Evolutionary conservation across 345 rosid species (phyloP).

Genomic region (Salix viminalis): DNA sequence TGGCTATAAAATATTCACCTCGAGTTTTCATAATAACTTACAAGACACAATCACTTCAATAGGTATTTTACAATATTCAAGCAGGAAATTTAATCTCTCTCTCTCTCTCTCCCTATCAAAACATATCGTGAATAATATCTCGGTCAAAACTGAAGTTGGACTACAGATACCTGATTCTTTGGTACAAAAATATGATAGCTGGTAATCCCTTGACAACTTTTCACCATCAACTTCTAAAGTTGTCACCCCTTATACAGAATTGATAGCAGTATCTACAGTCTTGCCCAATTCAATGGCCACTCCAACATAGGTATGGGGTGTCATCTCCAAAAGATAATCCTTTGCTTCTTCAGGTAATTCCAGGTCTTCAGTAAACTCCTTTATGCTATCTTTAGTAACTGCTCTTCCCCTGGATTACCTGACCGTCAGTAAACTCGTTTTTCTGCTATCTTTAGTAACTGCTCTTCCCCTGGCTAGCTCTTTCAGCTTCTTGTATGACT

Average conservation of each 20-base stretch:
- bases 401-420: conserved; percentile 75
- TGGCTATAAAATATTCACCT: conserved; percentile 13
- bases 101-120: neutral
- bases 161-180: neutral
- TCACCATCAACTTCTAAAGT: conserved; percentile 14
- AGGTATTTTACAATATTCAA: neutral
- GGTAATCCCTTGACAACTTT: neutral
- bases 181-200: neutral
- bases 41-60: neutral
- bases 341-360: conserved; percentile 74
- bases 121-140: neutral
- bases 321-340: conserved; percentile 51
- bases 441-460: conserved; percentile 66
- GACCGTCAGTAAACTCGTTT: conserved; percentile 54
- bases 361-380: conserved; percentile 59
- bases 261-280: conserved; percentile 41
- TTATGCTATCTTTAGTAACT: conserved; percentile 67
- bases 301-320: conserved; percentile 75
- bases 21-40: neutral
- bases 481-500: conserved; percentile 91
- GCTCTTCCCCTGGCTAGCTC: conserved; percentile 87
- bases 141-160: neutral
- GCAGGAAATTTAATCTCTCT: neutral
- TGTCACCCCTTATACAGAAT: conserved; percentile 22
- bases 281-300: conserved; percentile 67